phyloP scores from a whole-genome alignment of 257 asterid species.

The Mitragyna speciosa region DNA sequence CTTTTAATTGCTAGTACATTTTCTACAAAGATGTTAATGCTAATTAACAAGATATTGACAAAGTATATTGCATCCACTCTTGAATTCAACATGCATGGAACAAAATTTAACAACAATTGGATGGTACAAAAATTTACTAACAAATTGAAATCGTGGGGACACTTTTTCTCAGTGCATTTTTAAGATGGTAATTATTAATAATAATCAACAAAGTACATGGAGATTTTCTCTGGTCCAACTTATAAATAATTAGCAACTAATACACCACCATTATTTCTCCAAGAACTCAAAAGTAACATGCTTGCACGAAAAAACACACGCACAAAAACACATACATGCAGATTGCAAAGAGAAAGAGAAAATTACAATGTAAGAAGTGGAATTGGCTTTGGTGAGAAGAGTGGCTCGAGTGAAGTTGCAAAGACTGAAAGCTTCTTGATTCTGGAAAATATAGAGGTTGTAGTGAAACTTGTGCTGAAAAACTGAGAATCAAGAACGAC shows the following conservation, averaged over 20 bases:
- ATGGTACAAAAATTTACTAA: too few relatives aligned
- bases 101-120: neutral
- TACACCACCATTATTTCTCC: neutral
- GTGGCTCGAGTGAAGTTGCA: slow-evolving; percentile 90
- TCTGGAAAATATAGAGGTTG: slow-evolving; percentile 89
- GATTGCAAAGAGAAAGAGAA: neutral
- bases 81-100: neutral
- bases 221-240: neutral
- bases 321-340: neutral
- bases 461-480: slow-evolving; percentile 69
- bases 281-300: neutral
- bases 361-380: slow-evolving; percentile 67
- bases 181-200: neutral
- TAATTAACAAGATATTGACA: neutral
- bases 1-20: neutral
- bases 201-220: neutral
- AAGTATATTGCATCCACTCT: neutral
- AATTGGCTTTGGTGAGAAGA: slow-evolving; percentile 63
- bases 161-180: neutral
- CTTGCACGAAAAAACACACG: neutral
- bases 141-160: neutral
- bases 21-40: too few relatives aligned
- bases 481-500: slow-evolving; percentile 37
- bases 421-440: slow-evolving; percentile 52
- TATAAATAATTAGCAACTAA: neutral